Base-by-base conservation (phyloP, 352 stramenopile genomes). In the Phytophthora ohioensis region DNA sequence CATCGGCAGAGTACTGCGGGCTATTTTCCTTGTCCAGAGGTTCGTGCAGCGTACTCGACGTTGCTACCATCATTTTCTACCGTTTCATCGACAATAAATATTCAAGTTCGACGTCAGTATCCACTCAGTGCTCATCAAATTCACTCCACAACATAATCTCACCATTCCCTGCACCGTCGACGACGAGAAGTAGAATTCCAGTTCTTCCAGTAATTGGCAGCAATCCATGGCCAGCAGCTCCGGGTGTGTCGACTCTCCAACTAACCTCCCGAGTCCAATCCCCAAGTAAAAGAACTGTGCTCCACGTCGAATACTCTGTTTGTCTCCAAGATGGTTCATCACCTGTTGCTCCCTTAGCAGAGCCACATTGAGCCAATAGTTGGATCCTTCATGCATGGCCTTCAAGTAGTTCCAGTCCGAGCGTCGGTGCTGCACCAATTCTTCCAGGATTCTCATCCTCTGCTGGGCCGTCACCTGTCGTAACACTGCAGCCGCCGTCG, bases 11-110 rank as follows among this genome's bases (percentile, higher is more conserved):
- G 51, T 84, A 83, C 45, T 80, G 73, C 11, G 63, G 53, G 11
- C 80, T 70, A 7, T 84, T 75, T 11, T 81, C 70, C 42, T 70
- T 71, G 38, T 73, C 75, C 9, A 85, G 52, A 35, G 81, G 78
- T 60, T 89, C 80, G 47, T 95, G 82, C 21, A 95, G 71, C 27
- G 87, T 78, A 30, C 73, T 88, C 10, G 79, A 90, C 31, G 88
- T 91, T 32, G 87, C 87, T 43, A 95, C 87, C 80, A 95, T 91
- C 63, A 95, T 77, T 88, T 95, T 95, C 85, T 92, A 68, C 17
- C 21, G 21, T 27, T 27, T 27, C 21, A 27, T 27, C 21, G 7
- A 34, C 57, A 32, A 57, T 27, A 67, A 3, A 52, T 8, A 63
- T 41, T 42, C 10, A 47, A 12, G 21, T 2, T 36, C 21, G 12